Evolutionary conservation across 2,329 filamentous ascomycete genomes (phyloP), one percentile per base, ranked within the genome.

Genomic region (Aspergillus amoenus): DNA sequence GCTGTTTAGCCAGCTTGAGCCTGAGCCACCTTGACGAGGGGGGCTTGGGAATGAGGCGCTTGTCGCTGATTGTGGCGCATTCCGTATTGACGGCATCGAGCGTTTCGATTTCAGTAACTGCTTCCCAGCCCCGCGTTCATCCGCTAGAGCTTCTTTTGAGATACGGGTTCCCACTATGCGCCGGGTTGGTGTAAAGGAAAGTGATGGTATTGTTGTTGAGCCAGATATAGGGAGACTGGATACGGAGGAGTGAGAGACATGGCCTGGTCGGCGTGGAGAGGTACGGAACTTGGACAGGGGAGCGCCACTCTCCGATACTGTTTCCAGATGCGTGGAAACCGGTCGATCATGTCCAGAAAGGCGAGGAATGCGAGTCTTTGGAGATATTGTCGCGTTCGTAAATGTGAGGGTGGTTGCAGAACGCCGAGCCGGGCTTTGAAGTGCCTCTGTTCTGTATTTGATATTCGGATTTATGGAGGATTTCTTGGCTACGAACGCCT

Each of bases 391-490:
- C 68, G 93, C 92, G 74, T 90, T 94, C 47, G 91, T 95, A 70
- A 97, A 97, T 6, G 92, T 97, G 60, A 97, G 81, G 12, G 93
- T 93, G 27, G 94, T 89, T 11, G 91, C 87, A 17, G 90, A 85
- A 54, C 83, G 78, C 60, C 90, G 84, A 21, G 84, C 82, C 46
- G 91, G 89, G 63, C 91, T 93, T 13, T 83, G 78, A 18, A 86
- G 82, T 52, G 86, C 82, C 60, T 85, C 79, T 62, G 87, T 84
- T 75, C 95, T 96, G 67, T 95, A 83, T 71, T 93, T 93, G 63
- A 99, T 84, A 71, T 99, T 97, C 61, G 90, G 91, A 72, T 97
- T 94, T 17, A 96, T 79, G 0, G 89, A 93, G 43, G 91, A 81
- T 73, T 93, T 96, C 57, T 83, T 86, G 2, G 88, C 85, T 68